phyloP scores from a whole-genome alignment of 176 grass and related monocot genomes.

The Phoenix roebelenii region DNA sequence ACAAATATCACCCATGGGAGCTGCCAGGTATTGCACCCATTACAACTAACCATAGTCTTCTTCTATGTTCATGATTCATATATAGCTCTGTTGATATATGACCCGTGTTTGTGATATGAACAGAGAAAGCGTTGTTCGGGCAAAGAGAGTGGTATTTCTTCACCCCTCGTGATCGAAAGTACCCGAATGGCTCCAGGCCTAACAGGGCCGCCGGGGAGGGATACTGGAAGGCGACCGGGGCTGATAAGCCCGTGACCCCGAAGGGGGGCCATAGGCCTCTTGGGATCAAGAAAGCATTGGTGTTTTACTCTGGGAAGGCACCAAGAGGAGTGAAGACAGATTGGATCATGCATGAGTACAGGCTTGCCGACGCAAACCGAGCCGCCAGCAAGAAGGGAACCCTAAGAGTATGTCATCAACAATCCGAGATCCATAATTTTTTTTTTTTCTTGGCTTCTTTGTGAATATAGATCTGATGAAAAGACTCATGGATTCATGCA shows the following conservation, averaged over 20 bases:
- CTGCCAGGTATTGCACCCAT: no score
- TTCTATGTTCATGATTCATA: no score
- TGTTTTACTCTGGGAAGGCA: conserved; percentile 72
- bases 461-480: not conserved
- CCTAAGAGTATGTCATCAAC: conserved; percentile 30
- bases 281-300: conserved; percentile 64
- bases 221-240: conserved; percentile 80
- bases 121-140: conserved; percentile 76
- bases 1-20: conserved; percentile 5
- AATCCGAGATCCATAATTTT: not conserved
- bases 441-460: not conserved
- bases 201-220: conserved; percentile 54
- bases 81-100: no score
- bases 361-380: conserved; percentile 39
- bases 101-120: not conserved
- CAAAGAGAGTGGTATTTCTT: conserved; percentile 75
- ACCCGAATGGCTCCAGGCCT: conserved; percentile 61
- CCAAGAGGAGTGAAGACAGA: conserved; percentile 59
- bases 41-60: no score
- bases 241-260: conserved; percentile 47
- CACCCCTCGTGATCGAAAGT: conserved; percentile 70
- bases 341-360: conserved; percentile 91
- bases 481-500: conserved; percentile 1
- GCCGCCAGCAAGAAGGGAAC: conserved; percentile 37
- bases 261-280: conserved; percentile 21